Evolutionary conservation across 73 alveolate genomes (phyloP).

Genomic region (Paramecium pentaurelia): DNA sequence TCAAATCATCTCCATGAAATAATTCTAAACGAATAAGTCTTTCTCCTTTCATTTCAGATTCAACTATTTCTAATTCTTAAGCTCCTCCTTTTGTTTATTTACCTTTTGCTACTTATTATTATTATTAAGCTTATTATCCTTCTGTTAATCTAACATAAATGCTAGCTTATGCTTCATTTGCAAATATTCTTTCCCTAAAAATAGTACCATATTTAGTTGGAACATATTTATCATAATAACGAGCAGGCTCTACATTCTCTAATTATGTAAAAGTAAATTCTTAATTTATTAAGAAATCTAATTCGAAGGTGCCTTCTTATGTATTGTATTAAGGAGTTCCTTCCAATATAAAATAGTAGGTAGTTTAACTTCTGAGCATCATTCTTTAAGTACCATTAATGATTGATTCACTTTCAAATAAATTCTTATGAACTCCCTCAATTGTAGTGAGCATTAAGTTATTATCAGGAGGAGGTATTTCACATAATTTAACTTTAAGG

Average conservation of each 20-base stretch:
- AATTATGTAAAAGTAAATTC: slow-evolving; percentile 66
- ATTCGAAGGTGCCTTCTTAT: slow-evolving; percentile 67
- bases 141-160: slow-evolving; percentile 51
- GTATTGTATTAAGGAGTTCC: slow-evolving; percentile 69
- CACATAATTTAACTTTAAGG: slow-evolving; percentile 42
- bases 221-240: slow-evolving; percentile 70
- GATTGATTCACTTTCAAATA: slow-evolving; percentile 49
- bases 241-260: slow-evolving; percentile 78
- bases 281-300: slow-evolving; percentile 67
- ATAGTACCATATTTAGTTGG: slow-evolving; percentile 88
- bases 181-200: slow-evolving; percentile 84
- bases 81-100: slow-evolving; percentile 57
- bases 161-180: slow-evolving; percentile 72
- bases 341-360: slow-evolving; percentile 71
- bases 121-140: slow-evolving; percentile 16
- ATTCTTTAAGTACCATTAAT: slow-evolving; percentile 31
- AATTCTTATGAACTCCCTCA: slow-evolving; percentile 55
- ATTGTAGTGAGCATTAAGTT: slow-evolving; percentile 47
- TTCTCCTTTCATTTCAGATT: slow-evolving; percentile 55
- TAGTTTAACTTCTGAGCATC: slow-evolving; percentile 40
- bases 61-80: slow-evolving; percentile 62
- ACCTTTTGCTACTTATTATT: slow-evolving; percentile 38
- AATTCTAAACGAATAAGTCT: slow-evolving; percentile 68
- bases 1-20: slow-evolving; percentile 68
- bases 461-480: slow-evolving; percentile 44